Evolutionary conservation across 176 grass and related monocot genomes (phyloP), one percentile per base, ranked within the genome.

Genomic region (Raddia guianensis): DNA sequence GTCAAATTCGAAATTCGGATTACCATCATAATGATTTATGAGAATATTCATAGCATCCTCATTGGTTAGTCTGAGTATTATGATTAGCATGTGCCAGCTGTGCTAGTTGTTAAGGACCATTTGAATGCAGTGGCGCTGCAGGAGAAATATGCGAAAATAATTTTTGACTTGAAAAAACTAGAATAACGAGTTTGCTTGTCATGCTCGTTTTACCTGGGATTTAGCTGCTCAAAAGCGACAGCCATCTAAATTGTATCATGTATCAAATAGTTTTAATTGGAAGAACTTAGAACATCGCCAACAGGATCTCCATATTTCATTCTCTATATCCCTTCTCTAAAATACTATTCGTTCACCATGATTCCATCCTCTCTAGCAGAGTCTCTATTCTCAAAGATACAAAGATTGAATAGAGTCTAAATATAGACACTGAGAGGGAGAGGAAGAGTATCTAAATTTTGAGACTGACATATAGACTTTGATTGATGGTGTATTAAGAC

Each of bases 71-170:
- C 9, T 56, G 11, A 35, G 51, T 57, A 20, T 66, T 46, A 33
- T 58, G 42, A 8, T 52, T 85, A 21, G 65, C 46, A 70, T 58
- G 44, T 61, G 19, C 27, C 12, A 69, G 43, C 42, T 42, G 63
- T 58, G 51, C 52, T 76, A 49, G 11, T 67, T 21, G 62, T 19
- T 3, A 51, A 53, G 54, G 51, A 9, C 52, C 11, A 58, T 49
- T 84, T 77, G 20, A 37, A 35, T 55, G 19, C 9, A 19, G n/a
- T 80, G 67, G 58, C 72, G 59, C 66, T 33, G 56, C 21, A 74
- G n/a, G 13, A 80, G 9, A 34, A 20, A 79, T 33, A 18, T 57
- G 34, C 53, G 40, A 75, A 19, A 45, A 12, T 0, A 35, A 0
- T 3, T 59, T 55, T 37, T 32, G 57, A 5, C 46, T 73, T 74